Evolutionary conservation across 2,329 filamentous ascomycete genomes (phyloP), one percentile per base, ranked within the genome.

Genomic region (Penicillium sp.): DNA sequence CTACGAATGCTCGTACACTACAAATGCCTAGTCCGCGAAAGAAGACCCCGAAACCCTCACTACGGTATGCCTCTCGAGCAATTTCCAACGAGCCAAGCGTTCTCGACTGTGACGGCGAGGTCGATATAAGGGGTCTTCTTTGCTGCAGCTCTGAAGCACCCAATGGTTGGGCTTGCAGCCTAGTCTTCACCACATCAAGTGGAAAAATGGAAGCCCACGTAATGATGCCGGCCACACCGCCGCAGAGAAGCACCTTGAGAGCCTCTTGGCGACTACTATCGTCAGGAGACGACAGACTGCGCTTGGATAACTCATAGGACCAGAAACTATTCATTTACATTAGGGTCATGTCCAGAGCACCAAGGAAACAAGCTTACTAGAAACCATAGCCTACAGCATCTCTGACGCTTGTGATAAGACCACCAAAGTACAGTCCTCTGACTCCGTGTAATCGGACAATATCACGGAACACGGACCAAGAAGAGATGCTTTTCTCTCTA

Each of bases 361-460:
- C n/a, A 20, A 14, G 46, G 21, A 14, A 61, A 46, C 45, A 46
- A 54, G 67, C 80, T 65, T 78, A 85, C 82, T 97, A 97, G 72
- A 97, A 97, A 0, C 92, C 93, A 74, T 97, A 97, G n/a, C 93
- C 93, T 55, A 97, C 83, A 57, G 88, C 87, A 73, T 97, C 93
- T 50, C 93, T 81, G 42, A 93, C 69, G 53, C 88, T 90, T 0
- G 93, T 97, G 16, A 97, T 84, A 0, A 77, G 79, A 20, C 93
- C 93, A 20, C 91, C 93, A 60, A 86, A 82, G 68, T 96, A 97
- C 21, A 97, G 73, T 0, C 91, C 92, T 40, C 80, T 78, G 3
- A 90, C 56, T 0, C 87, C 78, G 3, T 87, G 84, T 1, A 70
- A 74, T 35, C 72, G 78, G 65, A 85, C 76, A 24, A 90, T 83